A percentile compares a stretch with the other conserved stretches of the same genome.
Conservation (phyloP, 371 early-diverging fungal species). For the Mucor circinelloides region DNA sequence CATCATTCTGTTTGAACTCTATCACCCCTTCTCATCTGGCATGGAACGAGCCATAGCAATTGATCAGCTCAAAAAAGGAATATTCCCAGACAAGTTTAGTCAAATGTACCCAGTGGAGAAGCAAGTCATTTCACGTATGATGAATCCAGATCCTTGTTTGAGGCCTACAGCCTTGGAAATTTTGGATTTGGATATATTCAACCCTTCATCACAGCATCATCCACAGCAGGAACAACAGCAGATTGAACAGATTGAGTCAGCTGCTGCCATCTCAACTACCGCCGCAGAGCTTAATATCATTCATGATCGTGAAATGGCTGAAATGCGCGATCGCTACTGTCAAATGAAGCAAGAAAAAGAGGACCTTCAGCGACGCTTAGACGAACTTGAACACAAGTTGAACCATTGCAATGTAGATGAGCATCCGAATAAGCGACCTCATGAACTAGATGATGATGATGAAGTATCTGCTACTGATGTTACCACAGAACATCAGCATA, state of each 20-base stretch:
- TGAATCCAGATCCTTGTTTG: constrained; percentile 69
- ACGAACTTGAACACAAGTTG: constrained; percentile 9
- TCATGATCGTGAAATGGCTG: constrained; percentile 17
- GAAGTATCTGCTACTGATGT: not conserved
- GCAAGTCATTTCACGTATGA: constrained; percentile 76
- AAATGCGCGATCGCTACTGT: constrained; percentile 3
- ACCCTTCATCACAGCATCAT: not conserved
- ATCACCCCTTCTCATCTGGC: constrained; percentile 61
- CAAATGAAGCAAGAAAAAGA: constrained; percentile 27
- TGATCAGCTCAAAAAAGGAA: constrained; percentile 61
- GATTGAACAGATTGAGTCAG: not conserved
- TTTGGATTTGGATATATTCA: not conserved
- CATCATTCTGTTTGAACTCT: constrained; percentile 73
- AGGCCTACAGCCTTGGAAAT: constrained; percentile 80
- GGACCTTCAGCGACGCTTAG: constrained; percentile 16
- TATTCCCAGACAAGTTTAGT: constrained; percentile 77
- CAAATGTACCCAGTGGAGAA: constrained; percentile 80
- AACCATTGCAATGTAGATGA: not conserved
- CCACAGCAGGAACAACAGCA: not conserved
- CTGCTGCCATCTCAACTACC: not conserved
- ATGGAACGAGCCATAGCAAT: constrained; percentile 72
- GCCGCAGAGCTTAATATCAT: not conserved
- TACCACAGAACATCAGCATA: not conserved
- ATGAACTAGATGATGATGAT: not conserved
- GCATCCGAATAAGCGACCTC: not conserved